phyloP scores from a whole-genome alignment of 345 rosid genomes.

The Populus pruinosa region DNA sequence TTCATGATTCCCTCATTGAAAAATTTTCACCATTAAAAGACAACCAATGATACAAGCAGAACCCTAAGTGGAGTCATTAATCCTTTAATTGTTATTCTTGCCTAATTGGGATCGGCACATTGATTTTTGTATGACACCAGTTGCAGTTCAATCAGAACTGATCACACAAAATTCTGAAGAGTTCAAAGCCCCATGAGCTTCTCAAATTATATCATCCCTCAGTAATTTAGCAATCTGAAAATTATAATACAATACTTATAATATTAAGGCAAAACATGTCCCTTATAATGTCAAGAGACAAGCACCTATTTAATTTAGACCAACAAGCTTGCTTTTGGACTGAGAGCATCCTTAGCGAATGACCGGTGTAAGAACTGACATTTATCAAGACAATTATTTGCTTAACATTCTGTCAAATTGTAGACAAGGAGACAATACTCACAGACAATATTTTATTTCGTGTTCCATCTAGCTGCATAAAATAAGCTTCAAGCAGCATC shows the following conservation, averaged over 20 bases:
- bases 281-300: not conserved
- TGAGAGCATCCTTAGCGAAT: not conserved
- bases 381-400: not conserved
- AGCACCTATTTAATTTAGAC: not conserved
- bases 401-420: not conserved
- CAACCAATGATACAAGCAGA: too few relatives aligned
- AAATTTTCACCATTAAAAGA: too few relatives aligned
- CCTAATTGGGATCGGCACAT: not conserved
- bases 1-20: too few relatives aligned
- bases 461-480: conserved; percentile 92
- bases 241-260: not conserved
- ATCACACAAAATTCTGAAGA: not conserved
- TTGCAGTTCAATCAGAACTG: not conserved
- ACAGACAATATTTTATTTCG: conserved; percentile 88
- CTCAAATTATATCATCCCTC: not conserved
- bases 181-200: not conserved
- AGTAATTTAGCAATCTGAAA: not conserved
- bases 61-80: not conserved
- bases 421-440: conserved; percentile 24
- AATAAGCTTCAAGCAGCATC: conserved; percentile 91
- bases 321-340: not conserved
- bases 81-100: not conserved
- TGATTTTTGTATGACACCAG: not conserved
- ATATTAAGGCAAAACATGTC: not conserved
- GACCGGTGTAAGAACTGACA: not conserved